Evolutionary conservation across 345 rosid species (phyloP).

Genomic region (Citrus glauca): DNA sequence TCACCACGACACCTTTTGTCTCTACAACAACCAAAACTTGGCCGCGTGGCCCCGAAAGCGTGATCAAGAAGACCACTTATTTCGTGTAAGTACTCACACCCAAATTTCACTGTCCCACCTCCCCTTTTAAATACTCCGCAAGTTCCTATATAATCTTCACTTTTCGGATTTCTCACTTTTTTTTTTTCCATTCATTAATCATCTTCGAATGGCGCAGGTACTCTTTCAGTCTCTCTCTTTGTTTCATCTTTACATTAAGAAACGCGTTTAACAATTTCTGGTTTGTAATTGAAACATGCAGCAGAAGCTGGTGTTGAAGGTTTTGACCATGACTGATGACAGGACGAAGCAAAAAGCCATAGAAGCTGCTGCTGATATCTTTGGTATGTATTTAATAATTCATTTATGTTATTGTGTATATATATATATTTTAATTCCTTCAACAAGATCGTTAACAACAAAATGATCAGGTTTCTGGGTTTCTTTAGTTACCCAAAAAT

Average conservation of each 20-base stretch:
- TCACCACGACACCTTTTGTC: neutral
- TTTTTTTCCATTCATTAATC: neutral
- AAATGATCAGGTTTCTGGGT: neutral
- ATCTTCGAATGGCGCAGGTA: slow-evolving; percentile 58
- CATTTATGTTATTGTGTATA: too few relatives aligned
- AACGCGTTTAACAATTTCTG: too few relatives aligned
- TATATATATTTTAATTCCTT: neutral
- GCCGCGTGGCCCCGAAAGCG: neutral
- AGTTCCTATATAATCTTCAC: neutral
- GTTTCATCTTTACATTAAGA: neutral
- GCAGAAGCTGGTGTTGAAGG: slow-evolving; percentile 81
- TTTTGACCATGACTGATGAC: slow-evolving; percentile 88
- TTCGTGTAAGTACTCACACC: neutral
- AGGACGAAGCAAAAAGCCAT: slow-evolving; percentile 90
- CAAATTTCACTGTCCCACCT: neutral
- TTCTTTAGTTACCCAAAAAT: neutral
- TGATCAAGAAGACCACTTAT: neutral
- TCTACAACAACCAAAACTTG: neutral
- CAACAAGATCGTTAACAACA: neutral
- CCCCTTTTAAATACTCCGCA: neutral
- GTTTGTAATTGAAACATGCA: neutral
- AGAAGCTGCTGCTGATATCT: slow-evolving; percentile 86
- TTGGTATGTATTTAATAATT: slow-evolving; percentile 30
- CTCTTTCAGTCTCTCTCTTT: neutral
- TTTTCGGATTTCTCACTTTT: neutral